These are phyloP conservation scores for Voacanga thouarsii DNA, from an alignment of 257 asterid species.

Conservation along the genomic window DNA sequence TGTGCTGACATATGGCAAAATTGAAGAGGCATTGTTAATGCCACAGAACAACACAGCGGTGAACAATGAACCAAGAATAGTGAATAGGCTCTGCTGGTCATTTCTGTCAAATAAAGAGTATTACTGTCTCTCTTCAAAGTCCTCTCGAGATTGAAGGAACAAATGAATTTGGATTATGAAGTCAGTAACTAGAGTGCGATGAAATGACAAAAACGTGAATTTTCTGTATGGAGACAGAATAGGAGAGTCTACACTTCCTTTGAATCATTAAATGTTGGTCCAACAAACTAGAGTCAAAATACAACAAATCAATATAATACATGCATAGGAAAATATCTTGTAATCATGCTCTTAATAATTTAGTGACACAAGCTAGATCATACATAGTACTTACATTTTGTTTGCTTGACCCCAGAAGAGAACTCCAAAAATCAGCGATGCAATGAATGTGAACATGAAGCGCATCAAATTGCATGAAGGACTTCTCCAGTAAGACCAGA, in stretches of 20 bases:
- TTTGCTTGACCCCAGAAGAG: slow-evolving; percentile 24
- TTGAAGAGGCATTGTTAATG: slow-evolving; percentile 41
- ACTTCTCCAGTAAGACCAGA: slow-evolving; percentile 35
- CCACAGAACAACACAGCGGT: slow-evolving; percentile 41
- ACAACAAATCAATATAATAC: no score
- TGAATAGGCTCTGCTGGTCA: slow-evolving; percentile 46
- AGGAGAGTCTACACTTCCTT: no score
- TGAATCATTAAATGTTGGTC: no score
- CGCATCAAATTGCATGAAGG: slow-evolving; percentile 33
- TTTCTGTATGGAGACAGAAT: no score
- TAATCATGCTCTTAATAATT: no score
- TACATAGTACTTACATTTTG: slow-evolving; percentile 15
- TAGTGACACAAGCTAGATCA: neutral
- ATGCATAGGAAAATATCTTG: no score
- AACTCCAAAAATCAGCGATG: slow-evolving; percentile 21
- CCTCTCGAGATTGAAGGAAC: neutral
- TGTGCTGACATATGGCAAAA: slow-evolving; percentile 39
- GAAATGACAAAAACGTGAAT: no score
- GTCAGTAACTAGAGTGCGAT: no score
- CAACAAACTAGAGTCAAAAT: neutral
- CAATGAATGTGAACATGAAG: slow-evolving; percentile 6
- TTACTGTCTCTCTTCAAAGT: no score
- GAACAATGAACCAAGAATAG: slow-evolving; percentile 45
- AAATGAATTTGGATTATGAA: neutral
- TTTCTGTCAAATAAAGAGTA: slow-evolving; percentile 23